Evolutionary conservation across 306 rosid species (phyloP).

Genomic region (Abrus pulchellus): DNA sequence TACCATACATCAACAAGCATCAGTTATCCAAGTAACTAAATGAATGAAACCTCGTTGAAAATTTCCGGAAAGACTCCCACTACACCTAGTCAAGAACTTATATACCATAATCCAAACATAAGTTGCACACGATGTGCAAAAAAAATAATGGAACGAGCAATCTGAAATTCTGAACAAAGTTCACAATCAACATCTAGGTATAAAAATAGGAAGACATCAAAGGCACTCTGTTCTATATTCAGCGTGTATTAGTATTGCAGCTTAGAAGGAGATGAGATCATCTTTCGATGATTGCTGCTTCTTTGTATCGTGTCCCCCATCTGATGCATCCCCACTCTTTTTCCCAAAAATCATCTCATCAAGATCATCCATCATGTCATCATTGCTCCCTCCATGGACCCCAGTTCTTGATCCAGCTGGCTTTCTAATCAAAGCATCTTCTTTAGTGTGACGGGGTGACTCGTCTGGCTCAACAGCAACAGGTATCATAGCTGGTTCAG

Average conservation of each 20-base stretch:
- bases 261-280: slow-evolving; percentile 86
- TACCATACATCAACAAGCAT: slow-evolving; percentile 7
- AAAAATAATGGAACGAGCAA: slow-evolving; percentile 46
- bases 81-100: slow-evolving; percentile 49
- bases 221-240: slow-evolving; percentile 40
- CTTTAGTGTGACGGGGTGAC: slow-evolving; percentile 70
- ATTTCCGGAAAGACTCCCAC: slow-evolving; percentile 42
- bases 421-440: slow-evolving; percentile 80
- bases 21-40: slow-evolving; percentile 15
- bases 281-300: slow-evolving; percentile 77
- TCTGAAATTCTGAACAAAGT: slow-evolving; percentile 46
- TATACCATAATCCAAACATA: slow-evolving; percentile 50
- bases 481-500: slow-evolving; percentile 98
- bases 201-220: slow-evolving; percentile 40
- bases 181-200: slow-evolving; percentile 55
- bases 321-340: slow-evolving; percentile 70
- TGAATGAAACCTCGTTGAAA: slow-evolving; percentile 32
- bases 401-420: slow-evolving; percentile 71
- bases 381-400: slow-evolving; percentile 72
- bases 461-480: slow-evolving; percentile 96
- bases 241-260: slow-evolving; percentile 28
- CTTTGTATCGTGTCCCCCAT: slow-evolving; percentile 68
- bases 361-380: slow-evolving; percentile 98
- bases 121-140: slow-evolving; percentile 45
- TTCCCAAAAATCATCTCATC: slow-evolving; percentile 99